Percentiles rank a stretch among this genome's conserved stretches.
phyloP scores from a whole-genome alignment of 192 early-diverging fungal genomes.

The Podila horticola region DNA sequence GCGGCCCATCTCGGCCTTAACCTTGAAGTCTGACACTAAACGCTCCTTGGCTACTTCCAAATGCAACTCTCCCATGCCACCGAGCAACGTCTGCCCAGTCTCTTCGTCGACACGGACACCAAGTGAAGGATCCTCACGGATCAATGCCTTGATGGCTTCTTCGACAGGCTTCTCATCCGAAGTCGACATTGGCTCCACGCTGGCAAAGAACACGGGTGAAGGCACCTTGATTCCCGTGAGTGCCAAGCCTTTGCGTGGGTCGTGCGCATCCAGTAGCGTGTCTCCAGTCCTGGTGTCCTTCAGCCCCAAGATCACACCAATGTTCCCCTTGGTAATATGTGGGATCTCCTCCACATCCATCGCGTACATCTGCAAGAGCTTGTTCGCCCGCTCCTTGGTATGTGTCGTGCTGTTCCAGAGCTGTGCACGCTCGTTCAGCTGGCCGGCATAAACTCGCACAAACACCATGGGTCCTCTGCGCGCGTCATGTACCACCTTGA shows the following conservation, averaged over 20 bases:
- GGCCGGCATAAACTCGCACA: constrained; percentile 89
- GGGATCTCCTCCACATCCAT: constrained; percentile 89
- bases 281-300: constrained; percentile 90
- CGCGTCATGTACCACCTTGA: constrained; percentile 90
- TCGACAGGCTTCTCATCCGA: constrained; percentile 80
- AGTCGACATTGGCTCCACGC: constrained; percentile 78
- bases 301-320: constrained; percentile 86
- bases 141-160: constrained; percentile 76
- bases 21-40: constrained; percentile 81
- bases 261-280: constrained; percentile 73
- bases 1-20: constrained; percentile 82
- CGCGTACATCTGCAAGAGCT: constrained; percentile 92
- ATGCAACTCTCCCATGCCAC: constrained; percentile 97
- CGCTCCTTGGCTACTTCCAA: constrained; percentile 90
- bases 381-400: constrained; percentile 81
- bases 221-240: constrained; percentile 85
- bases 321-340: constrained; percentile 77
- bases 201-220: constrained; percentile 86
- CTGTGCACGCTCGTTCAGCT: constrained; percentile 70
- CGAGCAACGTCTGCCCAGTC: constrained; percentile 87
- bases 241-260: constrained; percentile 58
- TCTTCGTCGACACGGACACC: constrained; percentile 78
- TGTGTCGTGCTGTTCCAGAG: constrained; percentile 75
- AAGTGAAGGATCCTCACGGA: constrained; percentile 91
- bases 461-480: constrained; percentile 91